phyloP scores from a whole-genome alignment of 2,329 filamentous ascomycete genomes.

The Penicillium occitanis region DNA sequence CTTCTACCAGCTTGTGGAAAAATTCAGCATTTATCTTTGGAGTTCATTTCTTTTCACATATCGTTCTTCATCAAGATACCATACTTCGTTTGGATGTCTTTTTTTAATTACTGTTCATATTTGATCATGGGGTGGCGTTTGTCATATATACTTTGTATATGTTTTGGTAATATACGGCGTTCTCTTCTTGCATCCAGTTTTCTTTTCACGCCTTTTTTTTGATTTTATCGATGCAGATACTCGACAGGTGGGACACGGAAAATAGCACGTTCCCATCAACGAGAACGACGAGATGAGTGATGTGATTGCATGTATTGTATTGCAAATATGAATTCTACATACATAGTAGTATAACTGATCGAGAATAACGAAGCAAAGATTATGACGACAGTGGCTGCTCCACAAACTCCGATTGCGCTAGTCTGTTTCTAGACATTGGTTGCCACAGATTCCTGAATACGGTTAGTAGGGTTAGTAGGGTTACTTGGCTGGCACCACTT shows the following conservation, averaged over 20 bases:
- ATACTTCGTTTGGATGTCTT: slow-evolving; percentile 15
- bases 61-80: slow-evolving; percentile 8
- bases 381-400: slow-evolving; percentile 6
- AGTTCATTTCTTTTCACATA: background rate
- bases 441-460: background rate
- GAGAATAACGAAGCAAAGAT: background rate
- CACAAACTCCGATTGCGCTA: background rate
- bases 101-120: background rate
- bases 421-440: background rate
- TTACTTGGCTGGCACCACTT: background rate
- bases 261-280: background rate
- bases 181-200: background rate
- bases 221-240: background rate
- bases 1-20: background rate
- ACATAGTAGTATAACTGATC: background rate
- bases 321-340: too few relatives aligned
- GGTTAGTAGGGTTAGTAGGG: background rate
- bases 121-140: slow-evolving; percentile 11
- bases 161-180: background rate
- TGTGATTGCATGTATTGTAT: background rate
- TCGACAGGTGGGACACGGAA: background rate
- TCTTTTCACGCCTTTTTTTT: background rate
- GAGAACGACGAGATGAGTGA: background rate
- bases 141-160: background rate
- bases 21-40: background rate